Evolutionary conservation across 306 rosid genomes (phyloP), one percentile per base, ranked within the genome.

Genomic region (Rosa multiflora): DNA sequence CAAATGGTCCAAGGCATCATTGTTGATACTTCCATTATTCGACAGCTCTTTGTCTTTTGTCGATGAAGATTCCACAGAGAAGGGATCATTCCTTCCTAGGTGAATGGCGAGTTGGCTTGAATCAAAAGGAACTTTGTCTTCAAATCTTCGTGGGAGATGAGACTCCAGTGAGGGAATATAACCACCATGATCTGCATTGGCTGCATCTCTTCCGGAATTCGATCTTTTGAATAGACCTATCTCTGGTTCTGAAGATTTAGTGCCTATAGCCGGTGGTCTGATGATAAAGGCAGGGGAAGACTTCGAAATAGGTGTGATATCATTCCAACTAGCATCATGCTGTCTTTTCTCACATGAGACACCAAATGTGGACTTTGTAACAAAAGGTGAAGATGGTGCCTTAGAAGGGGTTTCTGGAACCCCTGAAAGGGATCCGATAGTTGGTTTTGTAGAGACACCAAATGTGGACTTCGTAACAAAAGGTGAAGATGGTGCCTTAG

Each of bases 41-140:
- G 84, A 61, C 66, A 67, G 53, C 83, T 81, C 88, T 59, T 78
- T 83, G 64, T 52, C 88, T 80, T 82, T 88, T 77, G 87, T 76
- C 10, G 86, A 73, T 40, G 79, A 74, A 48, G 79, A 48, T 21
- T 80, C 63, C 20, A 44, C 56, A 75, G 72, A 21, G 70, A 77
- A 63, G 81, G 82, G 86, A 67, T 89, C 91, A 51, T 82, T 85
- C 72, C 66, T 79, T 67, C 88, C 92, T 12, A 86, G 85, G 74
- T 85, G 91, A 77, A 86, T 74, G 70, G 43, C 46, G 63, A 85
- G 83, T 56, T 75, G 85, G 74, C 82, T 75, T 47, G 87, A 56
- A 84, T 82, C 83, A 42, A 87, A 88, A 80, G 26, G 62, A 67
- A 26, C 82, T 42, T 80, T 72, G 55, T 74, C 70, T 79, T 79